Base-by-base conservation (phyloP, 2,329 filamentous ascomycete genomes). In the Colletotrichum gigasporum region DNA sequence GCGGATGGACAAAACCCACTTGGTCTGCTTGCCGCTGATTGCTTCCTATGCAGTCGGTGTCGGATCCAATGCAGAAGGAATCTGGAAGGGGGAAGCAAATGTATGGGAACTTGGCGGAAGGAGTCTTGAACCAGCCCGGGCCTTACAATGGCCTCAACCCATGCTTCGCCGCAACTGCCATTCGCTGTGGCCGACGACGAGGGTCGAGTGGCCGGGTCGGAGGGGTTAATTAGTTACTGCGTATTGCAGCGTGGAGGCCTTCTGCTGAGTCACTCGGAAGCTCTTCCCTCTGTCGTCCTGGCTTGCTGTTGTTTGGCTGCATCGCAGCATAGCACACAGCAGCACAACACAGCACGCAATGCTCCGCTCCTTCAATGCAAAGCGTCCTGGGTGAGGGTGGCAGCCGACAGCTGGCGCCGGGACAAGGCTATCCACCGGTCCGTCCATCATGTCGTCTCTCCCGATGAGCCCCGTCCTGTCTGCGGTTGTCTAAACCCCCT, bases 131-230 rank as follows among this genome's bases (percentile, higher is more conserved):
- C 28, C 28, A 37, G 30, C 55, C 45, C 35, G 45, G 55, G 28
- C 55, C 55, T 52, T 26, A 52, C 34, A 52, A 59, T 22, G 45
- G 45, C 45, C 55, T 50, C 54, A 39, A 26, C 42, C 30, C 51
- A 11, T 26, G 32, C 41, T 18, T 45, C 20, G 24, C 54, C 16
- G 37, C 16, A 44, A 44, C 24, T 28, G 34, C 34, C 18, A 54
- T 42, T 42, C 18, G 20, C 34, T 32, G 54, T 20, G 30, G 44
- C 30, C 37, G 26, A 45, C 26, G 41, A 24, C 41, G 41, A 20
- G 41, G 41, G 18, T 10, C 10, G 6, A 22, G 34, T 18, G 22
- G 14, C 14, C 18, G 32, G 28, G 16, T 9, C 11, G 26, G 24
- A 28, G 22, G 24, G 22, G 50, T 20, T 24, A n/a, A n/a, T n/a